Percentiles rank a stretch among this genome's conserved stretches.
These are phyloP conservation scores for Prosopis cineraria DNA, from an alignment of 306 rosid species.

Conservation along the genomic window DNA sequence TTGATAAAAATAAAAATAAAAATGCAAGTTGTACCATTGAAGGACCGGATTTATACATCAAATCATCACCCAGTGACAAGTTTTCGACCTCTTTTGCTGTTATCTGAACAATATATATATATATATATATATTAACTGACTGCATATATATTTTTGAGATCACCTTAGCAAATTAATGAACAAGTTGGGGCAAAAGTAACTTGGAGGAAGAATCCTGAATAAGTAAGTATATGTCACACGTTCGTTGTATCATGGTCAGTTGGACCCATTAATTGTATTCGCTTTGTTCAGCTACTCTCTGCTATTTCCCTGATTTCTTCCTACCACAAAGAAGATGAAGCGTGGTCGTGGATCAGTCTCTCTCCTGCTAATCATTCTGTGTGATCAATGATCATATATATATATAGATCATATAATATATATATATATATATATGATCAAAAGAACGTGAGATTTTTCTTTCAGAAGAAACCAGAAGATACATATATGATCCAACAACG, in stretches of 20 bases:
- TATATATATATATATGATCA: neutral
- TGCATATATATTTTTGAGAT: constrained; percentile 6
- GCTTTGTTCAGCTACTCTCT: neutral
- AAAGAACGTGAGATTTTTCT: neutral
- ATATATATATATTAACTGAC: too few species aligned
- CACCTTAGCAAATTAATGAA: constrained; percentile 33
- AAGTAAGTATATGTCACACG: constrained; percentile 33
- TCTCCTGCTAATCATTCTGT: neutral
- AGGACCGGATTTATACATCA: neutral
- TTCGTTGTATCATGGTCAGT: constrained; percentile 34
- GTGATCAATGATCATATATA: neutral
- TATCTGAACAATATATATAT: constrained; percentile 25
- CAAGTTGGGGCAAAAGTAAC: constrained; percentile 11
- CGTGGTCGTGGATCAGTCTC: neutral
- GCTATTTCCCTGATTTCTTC: neutral
- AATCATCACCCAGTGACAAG: constrained; percentile 19
- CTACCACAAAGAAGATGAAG: constrained; percentile 20
- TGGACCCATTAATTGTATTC: constrained; percentile 11
- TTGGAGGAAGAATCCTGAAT: constrained; percentile 23
- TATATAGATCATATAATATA: neutral
- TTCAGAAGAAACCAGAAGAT: neutral
- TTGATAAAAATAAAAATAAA: too few species aligned
- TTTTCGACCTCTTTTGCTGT: neutral
- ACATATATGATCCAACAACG: neutral
- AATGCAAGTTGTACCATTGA: neutral